These are phyloP conservation scores for Yamadazyma pseudoaaseri DNA, from an alignment of 1,139 yeast species.

Conservation along the genomic window DNA sequence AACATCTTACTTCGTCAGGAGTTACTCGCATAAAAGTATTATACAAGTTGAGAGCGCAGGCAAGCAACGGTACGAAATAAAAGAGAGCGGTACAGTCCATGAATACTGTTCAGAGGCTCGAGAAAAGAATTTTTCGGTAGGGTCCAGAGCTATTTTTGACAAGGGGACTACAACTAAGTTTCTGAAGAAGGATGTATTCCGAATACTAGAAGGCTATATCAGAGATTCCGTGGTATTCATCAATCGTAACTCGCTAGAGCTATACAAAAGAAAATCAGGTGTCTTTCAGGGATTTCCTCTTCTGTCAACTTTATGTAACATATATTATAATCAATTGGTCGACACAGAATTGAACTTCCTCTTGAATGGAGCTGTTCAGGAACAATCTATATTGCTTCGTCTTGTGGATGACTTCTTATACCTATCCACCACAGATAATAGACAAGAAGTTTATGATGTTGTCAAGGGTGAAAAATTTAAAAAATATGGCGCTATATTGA, in stretches of 20 bases:
- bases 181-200: conserved; percentile 10
- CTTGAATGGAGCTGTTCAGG: conserved; percentile 12
- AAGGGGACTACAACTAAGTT: conserved; percentile 12
- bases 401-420: conserved; percentile 86
- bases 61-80: conserved; percentile 6
- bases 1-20: conserved; percentile 24
- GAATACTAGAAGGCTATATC: conserved; percentile 12
- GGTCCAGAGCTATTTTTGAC: conserved; percentile 10
- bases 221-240: conserved; percentile 15
- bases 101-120: conserved; percentile 2
- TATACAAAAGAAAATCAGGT: conserved; percentile 55
- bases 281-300: conserved; percentile 85
- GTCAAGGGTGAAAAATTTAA: conserved; percentile 34
- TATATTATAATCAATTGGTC: conserved; percentile 67
- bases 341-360: conserved; percentile 36
- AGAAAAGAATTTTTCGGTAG: neutral
- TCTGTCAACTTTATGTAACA: conserved; percentile 73
- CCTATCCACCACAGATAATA: conserved; percentile 43
- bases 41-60: conserved; percentile 11
- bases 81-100: conserved; percentile 8
- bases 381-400: conserved; percentile 49
- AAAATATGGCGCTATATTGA: conserved; percentile 58
- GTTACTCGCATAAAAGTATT: conserved; percentile 12
- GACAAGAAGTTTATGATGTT: conserved; percentile 18
- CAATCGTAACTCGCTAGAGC: conserved; percentile 7